Conservation (phyloP, 805 yeast species). For the Ogataea haglerorum region DNA sequence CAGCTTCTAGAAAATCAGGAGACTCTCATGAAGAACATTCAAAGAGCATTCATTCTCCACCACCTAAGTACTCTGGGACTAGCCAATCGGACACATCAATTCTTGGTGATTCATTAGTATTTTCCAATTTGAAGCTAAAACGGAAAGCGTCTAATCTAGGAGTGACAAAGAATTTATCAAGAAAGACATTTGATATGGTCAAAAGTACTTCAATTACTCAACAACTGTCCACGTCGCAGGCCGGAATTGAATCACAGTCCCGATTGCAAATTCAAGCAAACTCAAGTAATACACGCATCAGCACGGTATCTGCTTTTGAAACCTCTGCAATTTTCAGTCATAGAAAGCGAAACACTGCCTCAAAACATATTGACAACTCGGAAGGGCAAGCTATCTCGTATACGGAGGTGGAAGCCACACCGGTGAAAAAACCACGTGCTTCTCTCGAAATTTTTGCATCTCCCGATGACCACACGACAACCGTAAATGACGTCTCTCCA, state of each 20-base stretch:
- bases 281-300: no score
- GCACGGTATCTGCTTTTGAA: neutral
- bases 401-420: conserved; percentile 32
- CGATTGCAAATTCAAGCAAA: no score
- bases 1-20: conserved; percentile 14
- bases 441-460: neutral
- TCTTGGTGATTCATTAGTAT: conserved; percentile 1
- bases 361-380: neutral
- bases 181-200: conserved; percentile 34
- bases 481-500: no score
- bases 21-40: neutral
- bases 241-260: no score
- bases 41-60: no score
- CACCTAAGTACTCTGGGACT: no score
- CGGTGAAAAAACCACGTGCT: conserved; percentile 19
- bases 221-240: conserved; percentile 1
- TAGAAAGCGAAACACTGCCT: neutral
- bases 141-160: conserved; percentile 25
- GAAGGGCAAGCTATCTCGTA: no score
- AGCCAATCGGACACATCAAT: no score
- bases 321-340: conserved; percentile 1
- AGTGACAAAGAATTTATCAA: conserved; percentile 23
- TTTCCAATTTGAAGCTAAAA: conserved; percentile 20
- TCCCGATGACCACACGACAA: conserved; percentile 9
- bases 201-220: conserved; percentile 22